These are phyloP conservation scores for Monascus purpureus DNA, from an alignment of 495 filamentous ascomycete species.

Conservation along the genomic window DNA sequence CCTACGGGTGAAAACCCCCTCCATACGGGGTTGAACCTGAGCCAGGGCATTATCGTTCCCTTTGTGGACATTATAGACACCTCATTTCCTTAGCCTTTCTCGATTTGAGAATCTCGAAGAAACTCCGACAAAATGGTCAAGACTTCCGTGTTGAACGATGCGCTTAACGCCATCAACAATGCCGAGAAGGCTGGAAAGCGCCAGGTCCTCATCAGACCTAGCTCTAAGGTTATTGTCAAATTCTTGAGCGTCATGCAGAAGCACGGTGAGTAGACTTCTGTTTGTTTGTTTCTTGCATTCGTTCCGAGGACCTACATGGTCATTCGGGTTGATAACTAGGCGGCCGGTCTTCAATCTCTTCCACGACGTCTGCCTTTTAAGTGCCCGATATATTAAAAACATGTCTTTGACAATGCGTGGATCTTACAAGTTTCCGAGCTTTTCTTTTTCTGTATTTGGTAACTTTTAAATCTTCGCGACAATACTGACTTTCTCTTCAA, in stretches of 20 bases:
- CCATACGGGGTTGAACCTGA: not conserved
- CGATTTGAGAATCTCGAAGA: constrained; percentile 71
- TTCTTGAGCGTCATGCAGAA: constrained; percentile 97
- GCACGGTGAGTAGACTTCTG: constrained; percentile 63
- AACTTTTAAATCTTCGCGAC: constrained; percentile 89
- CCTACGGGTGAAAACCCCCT: constrained; percentile 8
- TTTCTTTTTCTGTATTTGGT: constrained; percentile 52
- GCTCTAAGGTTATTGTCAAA: constrained; percentile 98
- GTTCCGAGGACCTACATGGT: constrained; percentile 2
- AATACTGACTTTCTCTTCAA: constrained; percentile 41
- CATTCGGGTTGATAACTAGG: constrained; percentile 99
- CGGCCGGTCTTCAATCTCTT: constrained; percentile 42
- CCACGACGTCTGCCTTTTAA: constrained; percentile 97
- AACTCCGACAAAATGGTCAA: constrained; percentile 85
- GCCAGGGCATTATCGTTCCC: no score
- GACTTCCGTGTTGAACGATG: constrained; percentile 97
- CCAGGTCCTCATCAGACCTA: constrained; percentile 90
- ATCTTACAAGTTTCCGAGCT: constrained; percentile 87
- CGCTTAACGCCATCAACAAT: constrained; percentile 99
- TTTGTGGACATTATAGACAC: constrained; percentile 66
- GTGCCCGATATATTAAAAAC: constrained; percentile 76
- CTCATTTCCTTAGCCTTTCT: constrained; percentile 45
- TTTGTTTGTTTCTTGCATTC: constrained; percentile 4
- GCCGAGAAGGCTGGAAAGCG: constrained; percentile 98
- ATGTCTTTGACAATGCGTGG: constrained; percentile 38